Base-by-base conservation (phyloP, 2,329 filamentous ascomycete species). In the Daldinia sp. region DNA sequence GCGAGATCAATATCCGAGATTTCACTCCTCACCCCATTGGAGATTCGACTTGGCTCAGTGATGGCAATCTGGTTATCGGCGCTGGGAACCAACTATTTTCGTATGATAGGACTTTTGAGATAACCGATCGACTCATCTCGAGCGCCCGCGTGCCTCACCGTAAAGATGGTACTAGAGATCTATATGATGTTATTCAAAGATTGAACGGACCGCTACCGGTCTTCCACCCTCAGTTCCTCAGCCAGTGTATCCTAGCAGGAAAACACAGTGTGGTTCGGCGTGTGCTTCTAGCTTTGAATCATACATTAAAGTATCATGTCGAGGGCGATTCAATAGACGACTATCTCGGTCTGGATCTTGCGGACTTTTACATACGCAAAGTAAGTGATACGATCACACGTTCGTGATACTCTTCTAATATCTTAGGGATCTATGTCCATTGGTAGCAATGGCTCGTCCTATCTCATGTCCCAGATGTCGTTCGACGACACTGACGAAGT, bases 11-110 rank as follows among this genome's bases (percentile, higher is more conserved):
- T 74, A 94, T 94, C 65, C 87, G 91, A 69, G 90, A 94, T 66
- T 83, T 94, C 41, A 97, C 94, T 12, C 93, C 94, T 30, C 93
- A 97, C 78, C 92, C 93, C 0, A 97, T 98, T 57, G 94, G 94
- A 1, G 94, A 98, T 78, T 97, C 94, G 0, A 93, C 93, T 15
- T 99, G 96, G 96, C 83, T 98, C 12, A 89, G 90, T 30, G 90
- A 92, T 74, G 95, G 94, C 0, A 90, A 94, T 74, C 85, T 99
- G 12, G 90, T 97, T 5, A 90, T 98, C 63, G 94, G 94, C 0
- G 90, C 94, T 6, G 96, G 96, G 0, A 97, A 97, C 76, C 94
- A 98, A 77, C 84, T 99, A 12, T 94, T 97, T 78, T 85, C 97
- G 6, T 91, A 94, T 76, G 92, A 93, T 73, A 89, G 94, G 67